Conservation (phyloP, 2,329 filamentous ascomycete genomes). For the Fusarium siculi region DNA sequence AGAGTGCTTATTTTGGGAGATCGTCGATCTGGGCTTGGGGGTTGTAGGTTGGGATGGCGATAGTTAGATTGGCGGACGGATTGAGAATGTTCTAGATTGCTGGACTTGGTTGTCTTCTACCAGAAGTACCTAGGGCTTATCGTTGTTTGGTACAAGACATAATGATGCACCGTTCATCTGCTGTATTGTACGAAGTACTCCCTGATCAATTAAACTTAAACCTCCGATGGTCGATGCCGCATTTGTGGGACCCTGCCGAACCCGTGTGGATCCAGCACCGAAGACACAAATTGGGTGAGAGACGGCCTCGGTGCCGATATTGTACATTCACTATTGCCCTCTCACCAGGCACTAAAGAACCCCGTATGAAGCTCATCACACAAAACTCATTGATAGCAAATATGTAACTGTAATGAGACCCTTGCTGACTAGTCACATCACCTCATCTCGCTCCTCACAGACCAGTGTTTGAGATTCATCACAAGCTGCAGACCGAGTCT, state of each 20-base stretch:
- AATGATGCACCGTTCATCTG: neutral
- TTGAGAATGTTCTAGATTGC: neutral
- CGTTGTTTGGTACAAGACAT: neutral
- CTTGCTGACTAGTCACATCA: neutral
- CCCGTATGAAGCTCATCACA: too few relatives aligned
- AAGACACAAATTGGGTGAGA: neutral
- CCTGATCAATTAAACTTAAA: neutral
- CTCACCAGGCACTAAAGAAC: too few relatives aligned
- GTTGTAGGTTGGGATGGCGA: too few relatives aligned
- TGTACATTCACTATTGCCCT: neutral
- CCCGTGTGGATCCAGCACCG: neutral
- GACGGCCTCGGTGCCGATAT: neutral
- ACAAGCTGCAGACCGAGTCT: neutral
- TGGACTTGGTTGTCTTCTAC: fast-evolving
- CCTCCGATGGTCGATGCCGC: neutral
- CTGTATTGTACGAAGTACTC: too few relatives aligned
- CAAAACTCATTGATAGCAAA: neutral
- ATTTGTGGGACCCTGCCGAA: neutral
- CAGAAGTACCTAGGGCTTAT: too few relatives aligned
- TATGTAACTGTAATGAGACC: neutral
- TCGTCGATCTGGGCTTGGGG: neutral
- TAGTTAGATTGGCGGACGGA: fast-evolving
- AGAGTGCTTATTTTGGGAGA: neutral
- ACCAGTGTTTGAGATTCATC: neutral
- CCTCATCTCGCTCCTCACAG: neutral